These are phyloP conservation scores for Halenospora varia DNA, from an alignment of 495 filamentous ascomycete species.

Conservation along the genomic window DNA sequence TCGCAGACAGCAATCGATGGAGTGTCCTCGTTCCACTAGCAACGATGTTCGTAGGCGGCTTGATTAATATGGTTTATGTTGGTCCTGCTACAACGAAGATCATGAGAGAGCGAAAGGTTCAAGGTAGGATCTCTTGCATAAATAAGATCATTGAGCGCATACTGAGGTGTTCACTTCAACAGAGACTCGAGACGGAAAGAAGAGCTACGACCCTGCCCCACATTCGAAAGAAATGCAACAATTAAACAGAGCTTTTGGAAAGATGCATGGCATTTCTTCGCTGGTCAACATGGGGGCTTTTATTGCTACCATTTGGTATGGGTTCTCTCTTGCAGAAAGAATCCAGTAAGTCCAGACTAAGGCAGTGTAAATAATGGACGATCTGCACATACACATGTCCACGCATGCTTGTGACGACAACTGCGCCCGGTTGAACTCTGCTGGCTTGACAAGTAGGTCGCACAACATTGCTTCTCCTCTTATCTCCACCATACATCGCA, in stretches of 20 bases:
- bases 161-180: not conserved
- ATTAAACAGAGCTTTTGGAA: conserved; percentile 76
- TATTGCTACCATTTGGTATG: conserved; percentile 67
- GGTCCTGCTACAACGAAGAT: conserved; percentile 67
- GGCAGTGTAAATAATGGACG: not conserved
- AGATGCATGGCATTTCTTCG: conserved; percentile 73
- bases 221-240: conserved; percentile 77
- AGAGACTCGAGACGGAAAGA: conserved; percentile 80
- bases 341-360: conserved; percentile 5
- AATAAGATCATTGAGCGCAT: conserved; percentile 1
- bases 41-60: conserved; percentile 55
- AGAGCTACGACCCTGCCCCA: conserved; percentile 66
- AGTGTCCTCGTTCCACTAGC: conserved; percentile 61
- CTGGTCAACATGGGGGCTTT: conserved; percentile 69
- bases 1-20: conserved; percentile 51
- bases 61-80: conserved; percentile 63
- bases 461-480: too few species aligned
- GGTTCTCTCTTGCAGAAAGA: conserved; percentile 36
- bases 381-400: not conserved
- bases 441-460: too few species aligned
- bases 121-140: conserved; percentile 47
- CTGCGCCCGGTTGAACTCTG: too few species aligned
- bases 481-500: too few species aligned
- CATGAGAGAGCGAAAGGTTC: conserved; percentile 70
- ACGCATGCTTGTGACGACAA: too few species aligned